Percentiles rank a stretch among this genome's conserved stretches.
Conservation (phyloP, 352 stramenopile genomes). For the Globisporangium spiculum region DNA sequence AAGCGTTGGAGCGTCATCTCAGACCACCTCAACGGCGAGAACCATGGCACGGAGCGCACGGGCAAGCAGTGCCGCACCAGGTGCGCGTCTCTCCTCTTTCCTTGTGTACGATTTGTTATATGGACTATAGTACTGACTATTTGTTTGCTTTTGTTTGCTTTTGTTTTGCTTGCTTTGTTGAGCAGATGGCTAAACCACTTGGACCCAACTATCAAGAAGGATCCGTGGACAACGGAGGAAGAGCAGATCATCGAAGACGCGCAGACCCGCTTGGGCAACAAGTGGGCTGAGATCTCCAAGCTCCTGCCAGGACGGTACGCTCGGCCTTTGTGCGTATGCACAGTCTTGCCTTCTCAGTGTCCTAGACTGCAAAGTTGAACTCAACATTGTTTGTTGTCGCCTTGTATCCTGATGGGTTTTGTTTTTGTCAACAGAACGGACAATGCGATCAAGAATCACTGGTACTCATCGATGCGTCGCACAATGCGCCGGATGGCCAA, state of each 20-base stretch:
- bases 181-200: conserved; percentile 79
- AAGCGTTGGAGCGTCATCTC: conserved; percentile 88
- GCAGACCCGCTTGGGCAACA: conserved; percentile 93
- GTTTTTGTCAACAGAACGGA: conserved; percentile 47
- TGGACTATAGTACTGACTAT: background rate
- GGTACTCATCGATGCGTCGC: conserved; percentile 90
- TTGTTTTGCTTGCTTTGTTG: conserved; percentile 12
- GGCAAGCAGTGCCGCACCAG: conserved; percentile 82
- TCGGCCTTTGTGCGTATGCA: background rate
- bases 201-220: conserved; percentile 85
- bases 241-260: conserved; percentile 89
- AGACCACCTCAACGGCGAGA: conserved; percentile 82
- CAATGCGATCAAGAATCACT: conserved; percentile 90
- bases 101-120: background rate
- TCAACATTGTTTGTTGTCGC: background rate
- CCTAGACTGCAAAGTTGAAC: no score
- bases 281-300: conserved; percentile 98
- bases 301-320: conserved; percentile 88
- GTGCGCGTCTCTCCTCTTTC: conserved; percentile 16
- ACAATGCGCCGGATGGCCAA: conserved; percentile 89
- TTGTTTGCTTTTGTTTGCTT: conserved; percentile 3
- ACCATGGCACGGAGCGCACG: conserved; percentile 79
- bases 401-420: background rate
- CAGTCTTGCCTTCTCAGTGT: no score
- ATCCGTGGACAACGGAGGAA: conserved; percentile 87